Evolutionary conservation across 129 eudicot genomes (phyloP), one percentile per base, ranked within the genome.

Genomic region (Artemisia annua): DNA sequence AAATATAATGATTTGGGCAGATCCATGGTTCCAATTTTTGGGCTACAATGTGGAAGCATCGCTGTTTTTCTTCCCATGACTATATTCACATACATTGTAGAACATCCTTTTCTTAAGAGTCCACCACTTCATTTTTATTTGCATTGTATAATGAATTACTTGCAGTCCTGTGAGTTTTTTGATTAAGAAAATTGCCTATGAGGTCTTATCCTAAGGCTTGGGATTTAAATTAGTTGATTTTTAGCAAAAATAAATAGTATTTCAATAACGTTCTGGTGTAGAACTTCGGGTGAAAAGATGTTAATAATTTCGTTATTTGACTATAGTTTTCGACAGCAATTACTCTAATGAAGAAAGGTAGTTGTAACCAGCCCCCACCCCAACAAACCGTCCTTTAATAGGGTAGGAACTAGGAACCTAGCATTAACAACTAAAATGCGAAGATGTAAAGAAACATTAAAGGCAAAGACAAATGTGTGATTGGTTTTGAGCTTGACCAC

Each of bases 351-450:
- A 63, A 44, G 64, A 74, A 56, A n/a, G 19, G 22, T 44, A 22
- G 56, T 69, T 28, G 63, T 53, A 35, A 39, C 65, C 64, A 39
- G 60, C 39, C 50, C 62, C 72, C 54, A 20, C 54, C 20, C 70
- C 56, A 15, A 6, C 3, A 24, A 58, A 58, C 72, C 12, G 3
- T 35, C 26, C 61, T 58, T 68, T 49, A 62, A 48, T 69, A 52
- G 70, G 82, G 78, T 78, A 71, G 78, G 78, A 67, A 67, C 68
- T 76, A 76, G 74, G 74, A 71, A 71, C 73, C 78, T 56, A 78
- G 64, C 70, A 44, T 26, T 65, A 65, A 72, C 69, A 49, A 78
- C 73, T 65, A 64, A 71, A 54, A 32, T 72, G 55, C 68, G 44
- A 64, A 64, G 69, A 60, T 65, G 57, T 64, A 71, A 78, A 51